phyloP scores from a whole-genome alignment of 2,329 filamentous ascomycete genomes.

The Botrytis elliptica region DNA sequence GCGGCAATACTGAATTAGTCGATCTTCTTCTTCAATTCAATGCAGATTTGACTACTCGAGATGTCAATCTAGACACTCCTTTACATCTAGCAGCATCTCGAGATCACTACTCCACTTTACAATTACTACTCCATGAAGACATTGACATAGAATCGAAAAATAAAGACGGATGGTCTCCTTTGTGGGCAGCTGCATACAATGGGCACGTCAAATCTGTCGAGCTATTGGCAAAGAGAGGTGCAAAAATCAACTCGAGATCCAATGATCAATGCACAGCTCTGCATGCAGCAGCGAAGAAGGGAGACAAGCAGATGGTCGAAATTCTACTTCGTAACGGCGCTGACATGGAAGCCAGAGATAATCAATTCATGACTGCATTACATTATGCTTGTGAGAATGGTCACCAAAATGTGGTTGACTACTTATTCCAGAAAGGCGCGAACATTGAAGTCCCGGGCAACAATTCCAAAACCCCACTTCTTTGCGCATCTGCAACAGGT shows the following conservation, averaged over 20 bases:
- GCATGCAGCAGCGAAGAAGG: conserved; percentile 20
- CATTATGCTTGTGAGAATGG: conserved; percentile 20
- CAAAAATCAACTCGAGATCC: conserved; percentile 20
- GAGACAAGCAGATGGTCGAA: conserved; percentile 20
- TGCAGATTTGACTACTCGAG: conserved; percentile 1
- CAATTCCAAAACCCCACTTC: conserved; percentile 17
- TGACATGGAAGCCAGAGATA: conserved; percentile 20
- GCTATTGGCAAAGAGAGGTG: conserved; percentile 18
- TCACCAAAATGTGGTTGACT: conserved; percentile 3
- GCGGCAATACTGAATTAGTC: background rate
- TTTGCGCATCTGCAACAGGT: conserved; percentile 17
- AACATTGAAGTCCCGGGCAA: conserved; percentile 16
- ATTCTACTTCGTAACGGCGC: conserved; percentile 18
- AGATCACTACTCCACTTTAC: background rate
- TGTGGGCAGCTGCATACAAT: conserved; percentile 20
- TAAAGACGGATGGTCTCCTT: conserved; percentile 12
- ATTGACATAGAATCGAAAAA: conserved; percentile 18
- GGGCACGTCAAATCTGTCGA: conserved; percentile 22
- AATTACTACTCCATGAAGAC: conserved; percentile 4
- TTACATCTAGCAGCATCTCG: conserved; percentile 10
- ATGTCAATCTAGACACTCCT: background rate
- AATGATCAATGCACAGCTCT: conserved; percentile 22
- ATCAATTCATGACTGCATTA: conserved; percentile 21
- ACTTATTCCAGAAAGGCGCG: conserved; percentile 20
- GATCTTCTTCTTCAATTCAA: background rate